Evolutionary conservation across 306 rosid genomes (phyloP), one percentile per base, ranked within the genome.

Genomic region (Quercus bicolor): DNA sequence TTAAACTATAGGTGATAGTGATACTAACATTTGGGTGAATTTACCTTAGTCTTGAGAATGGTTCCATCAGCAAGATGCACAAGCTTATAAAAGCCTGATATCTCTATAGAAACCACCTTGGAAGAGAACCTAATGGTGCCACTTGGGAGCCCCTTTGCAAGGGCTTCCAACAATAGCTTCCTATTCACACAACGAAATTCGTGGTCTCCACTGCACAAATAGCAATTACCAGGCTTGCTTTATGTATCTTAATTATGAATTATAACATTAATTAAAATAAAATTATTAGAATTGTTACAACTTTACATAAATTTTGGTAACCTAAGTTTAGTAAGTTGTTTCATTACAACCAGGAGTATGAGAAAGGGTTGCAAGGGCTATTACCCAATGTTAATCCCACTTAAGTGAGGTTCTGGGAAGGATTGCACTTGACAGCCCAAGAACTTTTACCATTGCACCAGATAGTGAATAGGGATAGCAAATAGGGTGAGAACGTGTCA

Each of bases 71-170:
- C 77, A 72, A 94, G 95, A 87, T 89, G 97, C 4, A 94, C 21
- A 56, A 88, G 81, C 84, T 90, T 94, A 52, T 31, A 68, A 65
- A 79, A 82, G 34, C 88, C 89, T 56, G 85, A 87, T 78, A 91
- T 87, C 57, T 94, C 88, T 54, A 94, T 82, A 28, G 90, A 84
- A 81, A 88, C 94, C 21, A 91, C 90, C 80, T 88, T 94, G 69
- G 98, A 92, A 21, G 86, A 77, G 90, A 28, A 92, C 45, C 92
- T 88, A 28, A 92, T 88, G 83, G 92, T 88, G 18, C 87, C 94
- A 54, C 79, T 82, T 15, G 97, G 97, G 68, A 94, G 92, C 61
- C 89, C 97, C 23, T 83, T 85, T 57, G 87, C 87, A 45, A 94
- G 90, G 23, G 84, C 77, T 84, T 90, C 97, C 78, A 90, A 73